Evolutionary conservation across 805 yeast genomes (phyloP).

Genomic region (Zygosaccharomyces lentus): DNA sequence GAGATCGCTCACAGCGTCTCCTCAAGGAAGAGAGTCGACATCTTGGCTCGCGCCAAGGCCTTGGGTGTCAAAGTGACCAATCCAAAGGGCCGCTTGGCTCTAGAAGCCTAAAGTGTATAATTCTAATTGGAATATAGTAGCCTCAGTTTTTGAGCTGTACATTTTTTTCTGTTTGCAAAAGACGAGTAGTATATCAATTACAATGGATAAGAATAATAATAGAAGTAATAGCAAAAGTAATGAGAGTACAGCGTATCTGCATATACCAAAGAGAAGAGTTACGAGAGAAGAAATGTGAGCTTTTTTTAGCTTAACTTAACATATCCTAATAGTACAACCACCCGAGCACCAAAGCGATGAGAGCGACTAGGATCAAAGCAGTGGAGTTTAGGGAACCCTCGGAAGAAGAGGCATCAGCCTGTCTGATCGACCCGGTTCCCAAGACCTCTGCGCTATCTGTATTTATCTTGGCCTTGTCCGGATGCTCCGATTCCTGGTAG

Average conservation of each 20-base stretch:
- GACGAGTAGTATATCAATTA: not conserved
- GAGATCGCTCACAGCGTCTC: constrained; percentile 99
- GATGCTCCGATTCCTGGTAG: constrained; percentile 30
- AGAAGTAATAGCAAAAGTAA: not conserved
- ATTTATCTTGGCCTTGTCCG: constrained; percentile 17
- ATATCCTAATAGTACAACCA: constrained; percentile 58
- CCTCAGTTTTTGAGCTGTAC: constrained; percentile 4
- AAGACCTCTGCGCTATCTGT: constrained; percentile 4
- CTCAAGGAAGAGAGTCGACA: constrained; percentile 95
- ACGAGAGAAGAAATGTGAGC: not conserved
- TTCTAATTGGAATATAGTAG: constrained; percentile 10
- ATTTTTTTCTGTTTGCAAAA: not conserved
- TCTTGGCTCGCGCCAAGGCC: constrained; percentile 95
- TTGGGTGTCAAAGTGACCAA: constrained; percentile 98
- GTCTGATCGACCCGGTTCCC: constrained; percentile 36
- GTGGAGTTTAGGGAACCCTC: constrained; percentile 53
- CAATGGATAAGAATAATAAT: not conserved
- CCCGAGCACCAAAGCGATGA: constrained; percentile 55
- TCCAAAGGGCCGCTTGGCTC: constrained; percentile 97
- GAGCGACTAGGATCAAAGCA: constrained; percentile 48
- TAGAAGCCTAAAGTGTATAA: constrained; percentile 72
- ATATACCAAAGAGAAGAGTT: not conserved
- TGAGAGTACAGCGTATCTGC: not conserved
- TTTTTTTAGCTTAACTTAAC: not conserved
- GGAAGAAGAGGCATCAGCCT: constrained; percentile 26